Evolutionary conservation across 148 eudicot species (phyloP).

Genomic region (Camellia sinensis): DNA sequence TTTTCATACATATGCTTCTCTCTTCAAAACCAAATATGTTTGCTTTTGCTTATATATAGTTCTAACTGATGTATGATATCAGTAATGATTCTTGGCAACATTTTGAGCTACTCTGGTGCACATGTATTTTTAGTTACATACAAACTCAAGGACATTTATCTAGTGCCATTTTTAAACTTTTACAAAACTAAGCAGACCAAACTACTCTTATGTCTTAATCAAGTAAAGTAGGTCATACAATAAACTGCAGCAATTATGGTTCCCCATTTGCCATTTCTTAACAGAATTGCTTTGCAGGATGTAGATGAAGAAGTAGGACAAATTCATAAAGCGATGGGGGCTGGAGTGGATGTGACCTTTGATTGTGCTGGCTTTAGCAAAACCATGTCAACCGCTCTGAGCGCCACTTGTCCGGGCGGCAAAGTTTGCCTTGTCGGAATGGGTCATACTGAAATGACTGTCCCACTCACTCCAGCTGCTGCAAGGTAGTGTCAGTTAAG

Average conservation of each 20-base stretch:
- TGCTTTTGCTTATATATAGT: not conserved
- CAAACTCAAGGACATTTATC: not conserved
- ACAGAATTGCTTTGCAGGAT: constrained; percentile 41
- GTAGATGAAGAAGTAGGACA: constrained; percentile 44
- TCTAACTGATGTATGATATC: not conserved
- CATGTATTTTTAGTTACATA: not conserved
- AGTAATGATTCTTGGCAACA: not conserved
- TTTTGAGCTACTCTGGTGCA: not conserved
- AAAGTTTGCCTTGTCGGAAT: constrained; percentile 88
- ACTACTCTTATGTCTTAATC: too few species aligned
- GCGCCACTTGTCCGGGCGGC: constrained; percentile 75
- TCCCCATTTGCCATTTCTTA: constrained; percentile 8
- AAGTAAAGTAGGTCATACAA: too few species aligned
- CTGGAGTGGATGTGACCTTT: constrained; percentile 55
- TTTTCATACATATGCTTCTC: not conserved
- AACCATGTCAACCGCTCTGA: constrained; percentile 86
- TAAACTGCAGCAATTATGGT: not conserved
- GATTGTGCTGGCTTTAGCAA: constrained; percentile 90
- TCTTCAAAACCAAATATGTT: not conserved
- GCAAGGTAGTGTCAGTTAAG: constrained; percentile 48
- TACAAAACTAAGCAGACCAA: not conserved
- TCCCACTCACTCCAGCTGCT: constrained; percentile 86
- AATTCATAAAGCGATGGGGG: constrained; percentile 64
- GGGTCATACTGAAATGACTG: constrained; percentile 79
- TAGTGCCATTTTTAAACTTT: not conserved